These are phyloP conservation scores for Nemania sp. DNA, from an alignment of 2,329 filamentous ascomycete genomes.

Conservation along the genomic window DNA sequence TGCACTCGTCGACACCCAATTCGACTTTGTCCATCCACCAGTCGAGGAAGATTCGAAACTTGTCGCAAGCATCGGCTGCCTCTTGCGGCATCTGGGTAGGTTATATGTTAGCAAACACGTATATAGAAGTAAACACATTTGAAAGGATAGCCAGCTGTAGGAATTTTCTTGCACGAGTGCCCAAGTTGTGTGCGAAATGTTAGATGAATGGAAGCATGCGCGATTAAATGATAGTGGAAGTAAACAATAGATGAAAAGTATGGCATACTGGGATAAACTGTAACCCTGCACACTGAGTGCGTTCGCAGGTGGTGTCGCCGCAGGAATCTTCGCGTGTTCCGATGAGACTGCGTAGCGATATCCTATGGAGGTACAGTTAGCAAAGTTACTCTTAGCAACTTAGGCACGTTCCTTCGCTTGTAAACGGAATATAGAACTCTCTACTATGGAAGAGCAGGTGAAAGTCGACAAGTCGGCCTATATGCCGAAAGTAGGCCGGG, in stretches of 20 bases:
- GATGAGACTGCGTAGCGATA: neutral
- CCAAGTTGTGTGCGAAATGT: too few species aligned
- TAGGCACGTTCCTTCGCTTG: neutral
- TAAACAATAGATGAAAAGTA: neutral
- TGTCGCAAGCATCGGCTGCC: conserved; percentile 24
- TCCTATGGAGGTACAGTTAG: conserved; percentile 15
- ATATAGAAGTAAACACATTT: neutral
- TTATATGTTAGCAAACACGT: neutral
- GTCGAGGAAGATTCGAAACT: conserved; percentile 23
- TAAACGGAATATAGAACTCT: too few species aligned
- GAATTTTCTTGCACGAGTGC: neutral
- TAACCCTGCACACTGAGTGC: neutral
- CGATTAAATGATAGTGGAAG: too few species aligned
- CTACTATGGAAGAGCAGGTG: too few species aligned
- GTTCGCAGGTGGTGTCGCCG: conserved; percentile 7
- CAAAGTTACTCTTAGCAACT: neutral
- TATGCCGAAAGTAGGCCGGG: too few species aligned
- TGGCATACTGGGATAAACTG: conserved; percentile 28
- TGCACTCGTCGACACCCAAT: conserved; percentile 1
- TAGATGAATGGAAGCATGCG: neutral
- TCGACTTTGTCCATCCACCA: conserved; percentile 35
- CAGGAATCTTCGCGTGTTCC: too few species aligned
- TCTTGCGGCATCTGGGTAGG: conserved; percentile 24
- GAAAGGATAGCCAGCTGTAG: neutral
- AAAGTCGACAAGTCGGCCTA: too few species aligned